These are phyloP conservation scores for Pseudoneurospora amorphoporcata DNA, from an alignment of 495 filamentous ascomycete species.

Conservation along the genomic window DNA sequence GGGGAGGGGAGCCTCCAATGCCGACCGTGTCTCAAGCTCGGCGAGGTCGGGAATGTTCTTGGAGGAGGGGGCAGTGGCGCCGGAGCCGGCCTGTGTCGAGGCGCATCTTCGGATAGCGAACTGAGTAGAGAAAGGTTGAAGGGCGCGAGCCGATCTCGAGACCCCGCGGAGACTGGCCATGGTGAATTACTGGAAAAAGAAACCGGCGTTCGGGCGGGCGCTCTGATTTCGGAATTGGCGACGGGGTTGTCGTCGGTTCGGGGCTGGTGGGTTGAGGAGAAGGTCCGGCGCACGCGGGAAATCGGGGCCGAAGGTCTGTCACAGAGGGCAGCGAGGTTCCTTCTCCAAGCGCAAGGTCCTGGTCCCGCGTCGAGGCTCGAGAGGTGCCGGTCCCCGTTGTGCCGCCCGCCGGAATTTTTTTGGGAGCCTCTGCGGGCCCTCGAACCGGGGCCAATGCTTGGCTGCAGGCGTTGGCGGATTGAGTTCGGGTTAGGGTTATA, in stretches of 20 bases:
- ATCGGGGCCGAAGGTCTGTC: not conserved
- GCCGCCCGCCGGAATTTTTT: not conserved
- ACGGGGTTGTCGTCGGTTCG: not conserved
- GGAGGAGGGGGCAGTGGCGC: not conserved
- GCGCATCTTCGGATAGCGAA: slow-evolving; percentile 23
- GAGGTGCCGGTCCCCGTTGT: not conserved
- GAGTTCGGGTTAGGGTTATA: not conserved
- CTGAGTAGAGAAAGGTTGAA: slow-evolving; percentile 14
- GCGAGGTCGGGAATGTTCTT: slow-evolving; percentile 11
- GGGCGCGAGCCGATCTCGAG: slow-evolving; percentile 17
- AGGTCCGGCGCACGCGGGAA: not conserved
- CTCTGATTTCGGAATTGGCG: not conserved
- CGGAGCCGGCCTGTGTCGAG: slow-evolving; percentile 23
- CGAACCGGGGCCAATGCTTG: not conserved
- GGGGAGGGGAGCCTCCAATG: slow-evolving; percentile 22
- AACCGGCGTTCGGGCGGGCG: not conserved
- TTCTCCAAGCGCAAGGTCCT: not conserved
- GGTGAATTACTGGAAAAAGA: not conserved
- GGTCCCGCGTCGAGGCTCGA: not conserved
- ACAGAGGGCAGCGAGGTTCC: not conserved
- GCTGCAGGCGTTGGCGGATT: not conserved
- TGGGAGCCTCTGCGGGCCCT: not conserved
- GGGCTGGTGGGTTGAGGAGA: not conserved
- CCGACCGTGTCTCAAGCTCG: slow-evolving; percentile 32
- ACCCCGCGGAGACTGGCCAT: slow-evolving; percentile 27